Evolutionary conservation across 1,139 yeast species (phyloP), one percentile per base, ranked within the genome.

Genomic region (Debaryomycetaceae sp.): DNA sequence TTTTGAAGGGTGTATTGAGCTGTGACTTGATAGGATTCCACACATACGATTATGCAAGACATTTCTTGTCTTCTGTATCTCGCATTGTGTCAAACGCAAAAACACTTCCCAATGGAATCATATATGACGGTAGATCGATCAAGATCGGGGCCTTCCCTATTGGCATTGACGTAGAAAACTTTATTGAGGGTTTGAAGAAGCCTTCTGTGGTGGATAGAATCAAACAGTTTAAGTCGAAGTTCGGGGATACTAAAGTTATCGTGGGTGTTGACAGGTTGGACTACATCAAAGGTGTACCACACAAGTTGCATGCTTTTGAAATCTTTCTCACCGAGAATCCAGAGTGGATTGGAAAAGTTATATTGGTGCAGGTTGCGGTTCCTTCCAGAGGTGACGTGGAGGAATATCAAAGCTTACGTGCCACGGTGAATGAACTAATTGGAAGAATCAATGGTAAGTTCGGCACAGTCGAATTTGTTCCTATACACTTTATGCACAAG

Each of bases 11-110:
- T 37, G 95, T 94, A 2, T 70, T 94, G 58, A 84, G 94, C 53
- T 92, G 98, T 66, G 96, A 94, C 59, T 75, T 94, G 53, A 82
- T 94, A 55, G 99, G 99, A 0, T 94, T 94, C 75, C 99, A 94
- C 63, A 94, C 98, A n/a, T 94, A 94, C 63, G 99, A 94, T 63
- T 94, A 94, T 56, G 98, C 96, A n/a, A 78, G 99, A 53, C 99
- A 94, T 67, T 94, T 94, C 64, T 66, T 94, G 42, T 84, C 95
- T 16, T 83, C 96, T 1, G 96, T 92, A n/a, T 82, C 91, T 43
- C 74, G 96, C 45, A 86, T 92, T 26, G 75, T 94, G 39, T 56
- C 69, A 13, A 78, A 86, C 45, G 83, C 89, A 13, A 83, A 82
- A 35, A 89, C 97, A 0, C 71, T 87, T 44, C 98, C 98, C 5